A percentile compares a stretch with the other conserved stretches of the same genome.
phyloP scores from a whole-genome alignment of 2,329 filamentous ascomycete genomes.

The Microsporum audouinii region DNA sequence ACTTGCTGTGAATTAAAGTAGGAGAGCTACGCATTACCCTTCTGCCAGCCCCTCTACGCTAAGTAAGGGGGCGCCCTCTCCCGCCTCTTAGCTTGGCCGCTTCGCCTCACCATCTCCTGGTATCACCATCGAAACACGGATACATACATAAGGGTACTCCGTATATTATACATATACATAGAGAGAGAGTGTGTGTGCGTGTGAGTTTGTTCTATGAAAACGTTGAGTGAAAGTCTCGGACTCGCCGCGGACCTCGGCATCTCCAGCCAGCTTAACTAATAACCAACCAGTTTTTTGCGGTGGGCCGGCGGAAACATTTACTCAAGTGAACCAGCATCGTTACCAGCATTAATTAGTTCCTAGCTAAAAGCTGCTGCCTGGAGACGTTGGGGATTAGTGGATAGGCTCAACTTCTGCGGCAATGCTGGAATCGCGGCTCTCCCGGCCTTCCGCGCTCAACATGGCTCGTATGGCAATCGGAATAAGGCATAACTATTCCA shows the following conservation, averaged over 20 bases:
- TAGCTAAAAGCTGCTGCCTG: not conserved
- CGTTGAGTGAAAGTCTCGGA: not conserved
- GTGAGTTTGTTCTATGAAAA: not conserved
- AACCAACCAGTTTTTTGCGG: not conserved
- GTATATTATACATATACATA: not conserved
- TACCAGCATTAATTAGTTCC: not conserved
- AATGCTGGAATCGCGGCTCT: not conserved
- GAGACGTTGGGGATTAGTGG: not conserved
- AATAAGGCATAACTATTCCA: not conserved
- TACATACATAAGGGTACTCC: not conserved
- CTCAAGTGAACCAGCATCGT: not conserved
- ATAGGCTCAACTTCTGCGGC: not conserved
- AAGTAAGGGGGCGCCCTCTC: not conserved
- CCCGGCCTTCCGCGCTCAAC: slow-evolving; percentile 1
- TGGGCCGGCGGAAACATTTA: not conserved
- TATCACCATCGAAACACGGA: not conserved
- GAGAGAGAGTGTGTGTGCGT: not conserved
- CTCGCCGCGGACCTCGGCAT: not conserved
- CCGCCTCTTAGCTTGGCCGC: not conserved
- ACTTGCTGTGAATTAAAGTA: slow-evolving; percentile 10
- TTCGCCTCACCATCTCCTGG: not conserved
- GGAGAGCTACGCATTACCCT: slow-evolving; percentile 17
- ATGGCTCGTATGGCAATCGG: not conserved
- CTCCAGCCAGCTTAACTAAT: not conserved
- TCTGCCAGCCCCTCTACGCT: slow-evolving; percentile 14